These are phyloP conservation scores for Hypoxylon fragiforme DNA, from an alignment of 495 filamentous ascomycete species.

Conservation along the genomic window DNA sequence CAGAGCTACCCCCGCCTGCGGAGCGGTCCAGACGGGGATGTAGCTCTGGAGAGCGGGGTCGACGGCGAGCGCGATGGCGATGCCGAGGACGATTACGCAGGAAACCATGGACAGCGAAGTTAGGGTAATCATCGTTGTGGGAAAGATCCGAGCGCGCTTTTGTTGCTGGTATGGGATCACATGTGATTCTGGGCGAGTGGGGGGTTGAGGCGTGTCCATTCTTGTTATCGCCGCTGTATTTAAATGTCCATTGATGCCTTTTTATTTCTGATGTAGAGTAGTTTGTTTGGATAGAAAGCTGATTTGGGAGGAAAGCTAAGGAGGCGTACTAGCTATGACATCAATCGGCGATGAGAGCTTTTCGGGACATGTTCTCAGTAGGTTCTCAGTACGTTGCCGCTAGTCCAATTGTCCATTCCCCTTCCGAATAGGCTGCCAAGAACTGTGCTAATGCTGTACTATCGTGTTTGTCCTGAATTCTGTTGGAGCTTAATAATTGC, in stretches of 20 bases:
- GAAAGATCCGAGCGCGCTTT: not conserved
- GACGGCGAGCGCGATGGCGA: conserved; percentile 21
- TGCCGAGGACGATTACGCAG: conserved; percentile 35
- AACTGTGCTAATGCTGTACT: no score
- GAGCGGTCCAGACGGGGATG: conserved; percentile 21
- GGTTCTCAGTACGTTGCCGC: not conserved
- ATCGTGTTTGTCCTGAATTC: no score
- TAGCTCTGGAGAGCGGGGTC: conserved; percentile 20
- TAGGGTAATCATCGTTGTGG: conserved; percentile 7
- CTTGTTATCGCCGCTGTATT: not conserved
- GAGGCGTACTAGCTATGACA: no score
- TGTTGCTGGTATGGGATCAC: not conserved
- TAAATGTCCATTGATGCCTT: no score
- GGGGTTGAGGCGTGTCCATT: conserved; percentile 8
- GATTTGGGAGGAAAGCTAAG: no score
- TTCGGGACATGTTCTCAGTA: no score
- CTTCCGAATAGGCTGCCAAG: not conserved
- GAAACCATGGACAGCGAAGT: conserved; percentile 26
- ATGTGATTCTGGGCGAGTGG: not conserved
- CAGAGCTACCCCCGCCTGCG: conserved; percentile 23
- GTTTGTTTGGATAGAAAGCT: no score
- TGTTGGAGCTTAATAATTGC: no score
- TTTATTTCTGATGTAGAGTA: no score
- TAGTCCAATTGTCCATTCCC: not conserved
- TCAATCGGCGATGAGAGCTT: no score